phyloP scores from a whole-genome alignment of 2,329 filamentous ascomycete species.

The Monilinia fructicola region DNA sequence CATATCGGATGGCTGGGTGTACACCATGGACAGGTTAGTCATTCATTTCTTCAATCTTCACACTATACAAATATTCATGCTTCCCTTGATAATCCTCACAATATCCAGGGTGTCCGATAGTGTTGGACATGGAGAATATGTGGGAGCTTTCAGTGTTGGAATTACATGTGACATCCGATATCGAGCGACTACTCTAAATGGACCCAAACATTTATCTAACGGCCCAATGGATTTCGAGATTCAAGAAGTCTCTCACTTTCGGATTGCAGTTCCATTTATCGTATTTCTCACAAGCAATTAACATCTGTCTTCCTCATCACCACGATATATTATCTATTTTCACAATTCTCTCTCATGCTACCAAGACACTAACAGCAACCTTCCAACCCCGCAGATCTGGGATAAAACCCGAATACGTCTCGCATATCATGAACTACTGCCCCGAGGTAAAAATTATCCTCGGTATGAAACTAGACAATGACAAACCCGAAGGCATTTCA shows the following conservation, averaged over 20 bases:
- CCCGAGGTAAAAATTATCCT: conserved; percentile 56
- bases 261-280: too few relatives aligned
- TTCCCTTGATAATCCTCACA: background rate
- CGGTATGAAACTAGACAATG: conserved; percentile 53
- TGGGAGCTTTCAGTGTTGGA: too few relatives aligned
- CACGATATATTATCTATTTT: background rate
- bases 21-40: conserved; percentile 23
- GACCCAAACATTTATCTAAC: too few relatives aligned
- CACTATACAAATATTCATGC: background rate
- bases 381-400: conserved; percentile 47
- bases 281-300: background rate
- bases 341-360: background rate
- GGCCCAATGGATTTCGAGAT: too few relatives aligned
- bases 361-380: conserved; percentile 35
- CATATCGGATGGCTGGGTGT: conserved; percentile 50
- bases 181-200: too few relatives aligned
- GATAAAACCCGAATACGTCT: conserved; percentile 45
- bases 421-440: conserved; percentile 55
- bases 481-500: conserved; percentile 17
- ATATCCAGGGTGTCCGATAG: background rate
- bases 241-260: too few relatives aligned
- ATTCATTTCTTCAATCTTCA: background rate
- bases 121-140: too few relatives aligned
- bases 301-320: background rate
- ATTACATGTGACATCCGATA: too few relatives aligned